phyloP scores from a whole-genome alignment of 140 eudicot species.

The Ambrosia hybrid region DNA sequence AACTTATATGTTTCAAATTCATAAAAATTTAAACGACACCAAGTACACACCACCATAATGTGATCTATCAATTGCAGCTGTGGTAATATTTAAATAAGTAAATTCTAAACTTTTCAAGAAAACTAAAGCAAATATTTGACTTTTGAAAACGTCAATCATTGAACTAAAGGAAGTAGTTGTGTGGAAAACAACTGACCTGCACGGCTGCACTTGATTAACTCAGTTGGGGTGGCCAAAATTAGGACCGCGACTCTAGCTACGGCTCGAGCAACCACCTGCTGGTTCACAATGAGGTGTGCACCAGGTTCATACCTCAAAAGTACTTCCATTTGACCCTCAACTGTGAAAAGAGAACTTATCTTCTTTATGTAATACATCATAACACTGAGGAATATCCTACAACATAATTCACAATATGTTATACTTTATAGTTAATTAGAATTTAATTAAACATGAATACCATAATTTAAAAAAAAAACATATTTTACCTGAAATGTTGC shows the following conservation, averaged over 20 bases:
- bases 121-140: background rate
- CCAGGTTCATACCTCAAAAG: slow-evolving; percentile 69
- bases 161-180: background rate
- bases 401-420: no score
- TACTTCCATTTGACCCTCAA: slow-evolving; percentile 81
- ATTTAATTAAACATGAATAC: no score
- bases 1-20: no score
- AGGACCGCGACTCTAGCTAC: slow-evolving; percentile 83
- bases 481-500: no score
- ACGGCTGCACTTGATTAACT: slow-evolving; percentile 76
- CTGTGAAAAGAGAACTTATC: slow-evolving; percentile 63
- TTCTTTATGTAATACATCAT: no score
- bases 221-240: slow-evolving; percentile 79
- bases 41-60: no score
- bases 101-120: background rate
- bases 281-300: slow-evolving; percentile 55
- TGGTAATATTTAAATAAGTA: no score
- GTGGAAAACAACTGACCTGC: slow-evolving; percentile 51
- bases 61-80: no score
- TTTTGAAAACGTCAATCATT: slow-evolving; percentile 1
- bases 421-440: no score
- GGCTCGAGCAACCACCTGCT: slow-evolving; percentile 72
- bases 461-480: no score
- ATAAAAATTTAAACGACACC: no score
- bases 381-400: no score